phyloP scores from a whole-genome alignment of 148 eudicot species.

The Silene conica region DNA sequence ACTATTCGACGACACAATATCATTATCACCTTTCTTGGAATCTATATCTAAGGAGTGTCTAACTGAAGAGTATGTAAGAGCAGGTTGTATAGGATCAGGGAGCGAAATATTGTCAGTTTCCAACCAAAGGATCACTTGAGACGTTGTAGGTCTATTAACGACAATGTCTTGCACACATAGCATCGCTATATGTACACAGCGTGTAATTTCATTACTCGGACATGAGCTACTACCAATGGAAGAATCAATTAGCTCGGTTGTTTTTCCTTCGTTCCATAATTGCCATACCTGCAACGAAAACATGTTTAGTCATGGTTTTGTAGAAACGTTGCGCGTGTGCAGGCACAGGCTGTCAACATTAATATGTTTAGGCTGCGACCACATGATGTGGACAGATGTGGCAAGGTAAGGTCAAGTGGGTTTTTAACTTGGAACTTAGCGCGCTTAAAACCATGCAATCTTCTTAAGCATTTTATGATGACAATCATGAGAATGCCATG shows the following conservation, averaged over 20 bases:
- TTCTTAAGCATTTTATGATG: background rate
- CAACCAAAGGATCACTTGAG: slow-evolving; percentile 55
- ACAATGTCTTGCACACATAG: slow-evolving; percentile 59
- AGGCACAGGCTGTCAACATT: background rate
- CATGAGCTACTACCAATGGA: slow-evolving; percentile 27
- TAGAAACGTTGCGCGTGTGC: background rate
- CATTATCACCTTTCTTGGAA: slow-evolving; percentile 18
- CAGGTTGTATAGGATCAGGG: slow-evolving; percentile 47
- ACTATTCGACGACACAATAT: slow-evolving; percentile 35
- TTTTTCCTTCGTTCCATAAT: slow-evolving; percentile 39
- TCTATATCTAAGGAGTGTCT: slow-evolving; percentile 31
- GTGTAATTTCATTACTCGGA: slow-evolving; percentile 34
- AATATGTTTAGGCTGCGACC: no score
- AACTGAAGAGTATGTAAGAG: slow-evolving; percentile 35
- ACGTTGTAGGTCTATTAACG: slow-evolving; percentile 48
- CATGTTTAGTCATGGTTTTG: background rate
- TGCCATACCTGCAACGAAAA: slow-evolving; percentile 49
- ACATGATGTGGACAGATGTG: background rate
- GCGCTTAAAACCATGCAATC: background rate
- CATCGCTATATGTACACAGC: slow-evolving; percentile 62
- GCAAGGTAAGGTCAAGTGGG: background rate
- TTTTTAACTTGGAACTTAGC: background rate
- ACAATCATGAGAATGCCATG: background rate
- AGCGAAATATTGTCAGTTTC: slow-evolving; percentile 45
- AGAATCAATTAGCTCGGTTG: slow-evolving; percentile 47